phyloP scores from a whole-genome alignment of 1,284 basidiomycete genomes.

The Takashimella tepidaria region DNA sequence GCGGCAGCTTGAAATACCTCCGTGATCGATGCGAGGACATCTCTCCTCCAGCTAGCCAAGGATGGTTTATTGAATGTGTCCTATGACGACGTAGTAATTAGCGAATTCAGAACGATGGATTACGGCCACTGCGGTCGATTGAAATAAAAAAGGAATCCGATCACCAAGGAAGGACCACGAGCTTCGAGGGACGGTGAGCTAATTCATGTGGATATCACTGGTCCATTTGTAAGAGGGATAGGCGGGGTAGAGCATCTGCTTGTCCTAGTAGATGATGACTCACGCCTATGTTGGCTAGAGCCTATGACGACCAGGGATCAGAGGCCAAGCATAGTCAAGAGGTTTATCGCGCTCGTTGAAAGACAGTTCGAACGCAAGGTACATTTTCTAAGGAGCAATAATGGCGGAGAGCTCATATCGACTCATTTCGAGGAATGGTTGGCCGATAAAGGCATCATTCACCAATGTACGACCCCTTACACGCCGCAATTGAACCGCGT shows the following conservation, averaged over 20 bases:
- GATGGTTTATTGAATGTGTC: background rate
- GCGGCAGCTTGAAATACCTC: no score
- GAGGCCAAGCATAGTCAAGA: background rate
- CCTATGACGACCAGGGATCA: background rate
- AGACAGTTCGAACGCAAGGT: background rate
- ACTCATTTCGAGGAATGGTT: background rate
- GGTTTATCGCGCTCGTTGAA: background rate
- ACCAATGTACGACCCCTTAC: constrained; percentile 11
- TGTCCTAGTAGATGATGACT: background rate
- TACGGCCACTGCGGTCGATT: background rate
- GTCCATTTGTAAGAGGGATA: background rate
- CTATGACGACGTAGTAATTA: background rate
- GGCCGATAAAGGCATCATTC: constrained; percentile 1
- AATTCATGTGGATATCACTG: background rate
- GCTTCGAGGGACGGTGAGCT: background rate
- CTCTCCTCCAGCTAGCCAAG: background rate
- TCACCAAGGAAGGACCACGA: background rate
- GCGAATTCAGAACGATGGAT: background rate
- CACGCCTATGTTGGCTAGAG: background rate
- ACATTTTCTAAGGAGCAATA: constrained; percentile 1
- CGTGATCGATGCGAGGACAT: background rate
- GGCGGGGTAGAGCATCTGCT: background rate
- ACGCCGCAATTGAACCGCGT: constrained; percentile 35
- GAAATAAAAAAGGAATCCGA: background rate
- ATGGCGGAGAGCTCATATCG: background rate